Base-by-base conservation (phyloP, 495 filamentous ascomycete genomes). In the Cercophora sp. region DNA sequence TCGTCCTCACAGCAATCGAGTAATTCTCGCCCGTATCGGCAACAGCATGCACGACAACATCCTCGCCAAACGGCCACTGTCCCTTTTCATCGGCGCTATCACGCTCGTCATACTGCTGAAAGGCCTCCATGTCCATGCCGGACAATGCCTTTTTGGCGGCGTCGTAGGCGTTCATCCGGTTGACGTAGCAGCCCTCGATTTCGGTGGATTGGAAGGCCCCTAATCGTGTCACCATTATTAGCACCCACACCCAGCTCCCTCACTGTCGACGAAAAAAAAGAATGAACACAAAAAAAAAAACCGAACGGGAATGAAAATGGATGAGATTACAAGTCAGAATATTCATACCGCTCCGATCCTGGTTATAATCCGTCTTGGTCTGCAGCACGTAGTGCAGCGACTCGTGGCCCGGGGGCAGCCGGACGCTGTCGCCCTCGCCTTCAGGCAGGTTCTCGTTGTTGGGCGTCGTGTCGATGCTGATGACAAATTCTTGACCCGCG, bases 51-150 rank as follows among this genome's bases (percentile, higher is more conserved):
- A 74, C 70, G 0, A 71, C 39, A 4, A 70, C 66, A 6, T 76
- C 70, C 6, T 75, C 70, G 8, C 73, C 72, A 59, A 70, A 76
- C 25, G 72, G 73, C 73, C 72, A 76, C 26, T 32, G 31, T 1
- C 31, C 37, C 46, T 44, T 18, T 26, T 41, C 45, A 4, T 48
- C 52, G 10, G 56, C 52, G 6, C 48, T 29, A 13, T 58, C 62
- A 19, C 65, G 53, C 48, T 69, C 66, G 24, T 76, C 72, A 27
- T 70, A 74, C 59, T 76, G 66, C 1, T 58, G 66, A 47, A 64
- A 76, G 35, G 63, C 61, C 5, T 55, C 58, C 23, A 54, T 58
- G 5, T 62, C 60, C 6, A 56, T 43, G 5, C 31, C 41, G 8
- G 22, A 15, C 1, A 75, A 57, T 16, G 55, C 53, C 8, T 10